These are phyloP conservation scores for Nemania abortiva DNA, from an alignment of 2,329 filamentous ascomycete genomes.

Conservation along the genomic window DNA sequence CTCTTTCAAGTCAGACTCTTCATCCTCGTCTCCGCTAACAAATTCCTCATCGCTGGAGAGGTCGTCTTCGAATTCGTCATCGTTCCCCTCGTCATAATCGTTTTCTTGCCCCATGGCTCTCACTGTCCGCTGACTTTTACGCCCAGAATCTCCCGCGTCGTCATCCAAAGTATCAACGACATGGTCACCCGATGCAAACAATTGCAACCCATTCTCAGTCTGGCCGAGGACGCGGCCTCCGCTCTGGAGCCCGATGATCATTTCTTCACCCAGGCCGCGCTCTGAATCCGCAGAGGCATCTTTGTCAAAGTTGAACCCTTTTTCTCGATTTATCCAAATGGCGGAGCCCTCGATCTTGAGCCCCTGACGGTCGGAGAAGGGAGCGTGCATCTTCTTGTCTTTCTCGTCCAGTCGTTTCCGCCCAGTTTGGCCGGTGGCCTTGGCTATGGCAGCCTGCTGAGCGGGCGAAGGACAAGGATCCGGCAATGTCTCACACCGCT, in stretches of 20 bases:
- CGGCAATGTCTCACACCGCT: constrained; percentile 85
- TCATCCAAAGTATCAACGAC: constrained; percentile 71
- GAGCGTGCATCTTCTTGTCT: constrained; percentile 94
- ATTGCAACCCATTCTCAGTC: constrained; percentile 82
- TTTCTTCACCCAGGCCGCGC: constrained; percentile 92
- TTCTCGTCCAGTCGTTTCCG: constrained; percentile 90
- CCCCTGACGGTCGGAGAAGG: constrained; percentile 97
- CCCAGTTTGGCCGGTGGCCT: constrained; percentile 83
- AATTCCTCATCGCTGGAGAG: constrained; percentile 64
- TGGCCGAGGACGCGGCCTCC: constrained; percentile 86
- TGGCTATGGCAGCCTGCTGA: constrained; percentile 88
- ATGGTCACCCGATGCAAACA: constrained; percentile 83
- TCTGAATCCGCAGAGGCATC: constrained; percentile 74
- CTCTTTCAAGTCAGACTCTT: constrained; percentile 69
- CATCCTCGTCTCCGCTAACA: constrained; percentile 66
- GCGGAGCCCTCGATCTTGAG: constrained; percentile 97
- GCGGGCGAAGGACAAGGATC: constrained; percentile 96
- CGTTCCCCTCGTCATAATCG: constrained; percentile 56
- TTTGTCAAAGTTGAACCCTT: constrained; percentile 80
- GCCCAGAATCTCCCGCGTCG: constrained; percentile 71
- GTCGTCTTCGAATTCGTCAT: constrained; percentile 66
- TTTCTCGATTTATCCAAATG: constrained; percentile 84
- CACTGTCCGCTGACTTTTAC: constrained; percentile 69
- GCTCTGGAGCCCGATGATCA: constrained; percentile 89
- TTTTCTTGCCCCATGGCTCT: constrained; percentile 72